Percentiles rank a stretch among this genome's conserved stretches.
These are phyloP conservation scores for Calocybe cyanea DNA, from an alignment of 768 basidiomycete genomes.

Conservation along the genomic window DNA sequence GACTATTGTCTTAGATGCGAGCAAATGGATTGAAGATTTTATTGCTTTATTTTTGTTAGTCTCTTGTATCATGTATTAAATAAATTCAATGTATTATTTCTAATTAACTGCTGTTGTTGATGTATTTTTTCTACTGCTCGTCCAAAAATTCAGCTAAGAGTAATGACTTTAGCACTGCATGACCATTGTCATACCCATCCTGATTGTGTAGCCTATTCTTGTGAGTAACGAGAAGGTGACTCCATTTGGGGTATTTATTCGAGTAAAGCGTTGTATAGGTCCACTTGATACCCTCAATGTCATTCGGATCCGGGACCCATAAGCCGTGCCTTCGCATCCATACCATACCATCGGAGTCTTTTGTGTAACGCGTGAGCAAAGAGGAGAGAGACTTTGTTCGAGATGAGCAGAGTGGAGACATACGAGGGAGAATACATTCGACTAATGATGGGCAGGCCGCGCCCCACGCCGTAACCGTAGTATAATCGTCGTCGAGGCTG, in stretches of 20 bases:
- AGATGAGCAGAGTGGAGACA: conserved; percentile 12
- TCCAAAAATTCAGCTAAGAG: background rate
- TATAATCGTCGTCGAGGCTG: conserved; percentile 30
- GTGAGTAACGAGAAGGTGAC: background rate
- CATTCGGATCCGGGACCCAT: conserved; percentile 25
- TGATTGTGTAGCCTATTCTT: background rate
- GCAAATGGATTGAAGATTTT: background rate
- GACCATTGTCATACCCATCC: background rate
- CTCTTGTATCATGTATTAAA: background rate
- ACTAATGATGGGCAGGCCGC: conserved; percentile 29
- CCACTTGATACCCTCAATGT: conserved; percentile 21
- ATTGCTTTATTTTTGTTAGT: background rate
- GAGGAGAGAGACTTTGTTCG: background rate
- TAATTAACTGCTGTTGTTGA: background rate
- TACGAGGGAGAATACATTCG: conserved; percentile 34
- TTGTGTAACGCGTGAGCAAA: too few relatives aligned
- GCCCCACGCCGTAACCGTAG: conserved; percentile 34
- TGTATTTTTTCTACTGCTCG: background rate
- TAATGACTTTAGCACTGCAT: background rate
- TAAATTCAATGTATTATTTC: background rate
- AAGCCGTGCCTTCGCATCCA: conserved; percentile 14
- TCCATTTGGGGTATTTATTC: conserved; percentile 22
- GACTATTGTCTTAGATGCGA: background rate
- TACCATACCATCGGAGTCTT: conserved; percentile 15
- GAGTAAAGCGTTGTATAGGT: conserved; percentile 17